phyloP scores from a whole-genome alignment of 169 alveolate species.

The Eimeria acervulina region DNA sequence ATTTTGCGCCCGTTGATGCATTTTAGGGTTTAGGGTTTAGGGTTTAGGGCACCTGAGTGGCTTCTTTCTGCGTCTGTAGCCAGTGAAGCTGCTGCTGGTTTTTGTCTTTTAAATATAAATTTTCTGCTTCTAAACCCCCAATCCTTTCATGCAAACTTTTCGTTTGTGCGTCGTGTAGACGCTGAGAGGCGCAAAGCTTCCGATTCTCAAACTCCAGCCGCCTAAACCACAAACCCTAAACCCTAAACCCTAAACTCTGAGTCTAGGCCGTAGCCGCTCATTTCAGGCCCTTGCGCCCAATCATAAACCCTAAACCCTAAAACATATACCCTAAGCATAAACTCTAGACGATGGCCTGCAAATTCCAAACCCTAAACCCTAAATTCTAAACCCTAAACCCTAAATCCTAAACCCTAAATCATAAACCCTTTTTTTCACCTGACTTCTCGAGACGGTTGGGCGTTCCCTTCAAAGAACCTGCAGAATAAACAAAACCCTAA shows the following conservation, averaged over 20 bases:
- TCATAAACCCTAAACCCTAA: no score
- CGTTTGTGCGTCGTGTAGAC: background rate
- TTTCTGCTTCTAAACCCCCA: background rate
- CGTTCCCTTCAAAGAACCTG: background rate
- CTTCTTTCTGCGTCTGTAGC: background rate
- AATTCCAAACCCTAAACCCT: no score
- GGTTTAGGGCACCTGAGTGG: background rate
- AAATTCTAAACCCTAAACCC: no score
- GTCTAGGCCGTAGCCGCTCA: no score
- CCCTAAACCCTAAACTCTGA: no score
- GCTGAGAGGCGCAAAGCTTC: background rate
- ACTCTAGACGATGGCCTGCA: no score
- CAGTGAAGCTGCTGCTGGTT: background rate
- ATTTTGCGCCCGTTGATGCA: no score
- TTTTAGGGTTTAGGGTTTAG: constrained; percentile 22
- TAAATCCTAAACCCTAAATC: no score
- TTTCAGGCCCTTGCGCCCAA: no score
- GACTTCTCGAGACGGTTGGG: background rate
- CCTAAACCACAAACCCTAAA: background rate
- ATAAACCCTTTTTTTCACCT: background rate
- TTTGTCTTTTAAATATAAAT: background rate
- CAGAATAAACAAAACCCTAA: background rate
- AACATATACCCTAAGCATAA: no score
- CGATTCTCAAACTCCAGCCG: constrained; percentile 22
- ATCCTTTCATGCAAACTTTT: background rate